These are phyloP conservation scores for Musa beccarii DNA, from an alignment of 176 grass and related monocot genomes.

Conservation along the genomic window DNA sequence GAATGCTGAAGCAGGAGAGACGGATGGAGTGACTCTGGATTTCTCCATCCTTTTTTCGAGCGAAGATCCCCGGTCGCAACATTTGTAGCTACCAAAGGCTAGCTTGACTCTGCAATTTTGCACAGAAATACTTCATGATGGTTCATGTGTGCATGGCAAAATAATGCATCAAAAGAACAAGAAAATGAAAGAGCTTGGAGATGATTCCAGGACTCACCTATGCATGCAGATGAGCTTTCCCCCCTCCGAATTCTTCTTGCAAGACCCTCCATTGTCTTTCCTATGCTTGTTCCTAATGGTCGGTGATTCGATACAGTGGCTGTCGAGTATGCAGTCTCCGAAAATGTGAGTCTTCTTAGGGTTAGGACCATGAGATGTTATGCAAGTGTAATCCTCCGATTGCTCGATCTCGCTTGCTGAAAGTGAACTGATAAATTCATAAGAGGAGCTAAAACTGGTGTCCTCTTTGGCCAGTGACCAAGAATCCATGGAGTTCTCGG, in stretches of 20 bases:
- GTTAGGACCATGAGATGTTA: constrained; percentile 80
- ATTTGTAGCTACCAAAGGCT: constrained; percentile 59
- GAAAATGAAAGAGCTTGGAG: neutral
- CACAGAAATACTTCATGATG: neutral
- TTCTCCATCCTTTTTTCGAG: constrained; percentile 60
- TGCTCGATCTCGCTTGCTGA: constrained; percentile 88
- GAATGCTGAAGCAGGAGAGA: constrained; percentile 34
- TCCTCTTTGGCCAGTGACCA: neutral
- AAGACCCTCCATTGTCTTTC: constrained; percentile 19
- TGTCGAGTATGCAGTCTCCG: constrained; percentile 78
- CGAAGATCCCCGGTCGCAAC: constrained; percentile 65
- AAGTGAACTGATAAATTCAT: constrained; percentile 27
- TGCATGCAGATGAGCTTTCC: constrained; percentile 84
- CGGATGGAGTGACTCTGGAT: constrained; percentile 9
- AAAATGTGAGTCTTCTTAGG: constrained; percentile 93
- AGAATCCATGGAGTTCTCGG: neutral
- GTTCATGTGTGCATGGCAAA: neutral
- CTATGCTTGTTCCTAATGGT: constrained; percentile 17
- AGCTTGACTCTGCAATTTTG: constrained; percentile 59
- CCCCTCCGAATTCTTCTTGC: constrained; percentile 60
- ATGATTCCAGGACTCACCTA: constrained; percentile 33
- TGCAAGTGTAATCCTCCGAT: constrained; percentile 98
- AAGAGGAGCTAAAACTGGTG: constrained; percentile 26
- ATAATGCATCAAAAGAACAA: too few species aligned
- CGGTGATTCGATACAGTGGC: constrained; percentile 33